Conservation (phyloP, 202 grass and related monocot species). For the Musa balbisiana region DNA sequence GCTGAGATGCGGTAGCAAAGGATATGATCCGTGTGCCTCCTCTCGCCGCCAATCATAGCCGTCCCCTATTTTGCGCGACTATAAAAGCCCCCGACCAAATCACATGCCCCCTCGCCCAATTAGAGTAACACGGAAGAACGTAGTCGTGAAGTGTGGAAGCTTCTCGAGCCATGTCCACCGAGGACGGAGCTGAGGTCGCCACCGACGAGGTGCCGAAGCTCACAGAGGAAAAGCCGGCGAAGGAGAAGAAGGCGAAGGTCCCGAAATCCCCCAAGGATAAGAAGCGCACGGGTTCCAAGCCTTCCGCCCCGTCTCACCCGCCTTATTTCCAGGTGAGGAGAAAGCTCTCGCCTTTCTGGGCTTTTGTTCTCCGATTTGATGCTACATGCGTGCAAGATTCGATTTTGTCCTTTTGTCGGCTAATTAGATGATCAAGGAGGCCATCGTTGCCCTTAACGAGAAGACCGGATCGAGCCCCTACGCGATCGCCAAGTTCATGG, state of each 20-base stretch:
- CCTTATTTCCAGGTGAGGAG: slow-evolving; percentile 1
- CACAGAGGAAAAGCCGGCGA: not conserved
- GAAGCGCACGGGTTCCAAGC: slow-evolving; percentile 5
- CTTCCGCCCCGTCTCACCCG: not conserved
- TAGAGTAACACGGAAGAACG: not conserved
- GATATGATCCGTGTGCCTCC: not conserved
- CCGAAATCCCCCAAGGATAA: slow-evolving; percentile 10
- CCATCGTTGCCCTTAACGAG: slow-evolving; percentile 59
- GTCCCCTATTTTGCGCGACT: not conserved
- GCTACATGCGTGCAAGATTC: not conserved
- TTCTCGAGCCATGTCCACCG: not conserved
- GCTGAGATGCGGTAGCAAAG: not conserved
- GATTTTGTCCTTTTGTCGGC: not conserved
- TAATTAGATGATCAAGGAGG: slow-evolving; percentile 85
- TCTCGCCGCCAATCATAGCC: not conserved
- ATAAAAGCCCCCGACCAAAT: not conserved
- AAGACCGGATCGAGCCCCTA: slow-evolving; percentile 74
- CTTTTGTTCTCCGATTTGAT: not conserved
- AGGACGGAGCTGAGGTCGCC: not conserved
- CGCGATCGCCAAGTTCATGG: slow-evolving; percentile 80
- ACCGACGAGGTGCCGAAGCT: not conserved
- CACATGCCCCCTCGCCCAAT: not conserved
- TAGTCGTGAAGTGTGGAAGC: no score
- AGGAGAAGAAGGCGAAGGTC: slow-evolving; percentile 1
- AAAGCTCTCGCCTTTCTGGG: not conserved